Evolutionary conservation across 2,329 filamentous ascomycete genomes (phyloP), one percentile per base, ranked within the genome.

Genomic region (Cordyceps cicadae): DNA sequence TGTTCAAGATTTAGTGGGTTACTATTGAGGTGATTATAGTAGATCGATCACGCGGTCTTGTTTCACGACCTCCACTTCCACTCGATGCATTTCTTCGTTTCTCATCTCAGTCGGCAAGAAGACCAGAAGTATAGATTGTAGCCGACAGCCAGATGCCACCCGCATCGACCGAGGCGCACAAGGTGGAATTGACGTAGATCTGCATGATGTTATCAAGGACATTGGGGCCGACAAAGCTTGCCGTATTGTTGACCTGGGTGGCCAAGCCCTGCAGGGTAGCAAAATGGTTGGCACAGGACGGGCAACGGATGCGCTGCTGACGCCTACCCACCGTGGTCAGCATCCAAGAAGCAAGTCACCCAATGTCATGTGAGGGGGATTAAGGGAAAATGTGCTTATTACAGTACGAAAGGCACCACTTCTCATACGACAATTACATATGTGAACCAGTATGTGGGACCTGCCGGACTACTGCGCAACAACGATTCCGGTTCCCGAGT

Each of bases 151-250:
- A n/a, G n/a, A n/a, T n/a, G n/a, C n/a, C n/a, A n/a, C n/a, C n/a
- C n/a, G n/a, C n/a, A n/a, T n/a, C n/a, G n/a, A n/a, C n/a, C 57
- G 62, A 65, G 9, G 62, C 63, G 53, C 65, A 66, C 1, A 66
- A 45, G 3, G 65, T 62, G 4, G 64, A 62, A 26, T 66, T 66
- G 62, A 66, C 65, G 55, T 64, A 63, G 43, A 56, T 62, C 59
- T 71, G 69, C 61, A 71, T 68, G 57, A 70, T 68, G 55, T 71
- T 70, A 59, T 70, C 70, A 59, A 71, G 65, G 2, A 66, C 64
- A 24, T 67, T 69, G 9, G 70, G 62, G 1, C 69, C 51, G 29
- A 60, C 58, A 24, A 37, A 60, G 2, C 58, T 51, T 3, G 58
- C 67, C n/a, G 69, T 64, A 55, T 68, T 68, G 8, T 62, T 64